phyloP scores from a whole-genome alignment of 1,284 basidiomycete genomes.

The Moniliophthora roreri region DNA sequence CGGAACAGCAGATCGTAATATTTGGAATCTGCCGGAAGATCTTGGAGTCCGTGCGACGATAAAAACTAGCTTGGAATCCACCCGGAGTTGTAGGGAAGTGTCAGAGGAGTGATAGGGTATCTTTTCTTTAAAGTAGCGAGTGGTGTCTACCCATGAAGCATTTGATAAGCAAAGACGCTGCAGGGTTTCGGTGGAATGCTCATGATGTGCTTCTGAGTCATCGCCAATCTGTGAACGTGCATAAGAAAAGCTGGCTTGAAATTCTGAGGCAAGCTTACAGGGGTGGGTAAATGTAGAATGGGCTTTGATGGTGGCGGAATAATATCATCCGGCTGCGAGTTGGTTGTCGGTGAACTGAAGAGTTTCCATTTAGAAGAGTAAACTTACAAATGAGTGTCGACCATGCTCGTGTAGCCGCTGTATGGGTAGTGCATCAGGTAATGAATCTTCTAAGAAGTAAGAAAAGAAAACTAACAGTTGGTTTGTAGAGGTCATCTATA shows the following conservation, averaged over 20 bases:
- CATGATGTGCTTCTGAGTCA: background rate
- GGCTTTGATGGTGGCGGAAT: too few relatives aligned
- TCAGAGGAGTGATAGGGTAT: slow-evolving; percentile 1
- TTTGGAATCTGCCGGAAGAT: slow-evolving; percentile 5
- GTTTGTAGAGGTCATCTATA: background rate
- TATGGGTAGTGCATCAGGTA: too few relatives aligned
- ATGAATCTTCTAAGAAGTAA: too few relatives aligned
- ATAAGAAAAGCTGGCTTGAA: background rate
- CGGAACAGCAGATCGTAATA: background rate
- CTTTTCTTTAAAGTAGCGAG: background rate
- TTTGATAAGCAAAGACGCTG: background rate
- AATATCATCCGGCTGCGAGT: too few relatives aligned
- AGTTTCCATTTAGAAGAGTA: too few relatives aligned
- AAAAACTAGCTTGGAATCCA: background rate
- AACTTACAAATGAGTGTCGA: too few relatives aligned
- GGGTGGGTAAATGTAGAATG: background rate
- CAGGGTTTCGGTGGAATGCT: background rate
- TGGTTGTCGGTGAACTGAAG: too few relatives aligned
- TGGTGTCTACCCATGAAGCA: slow-evolving; percentile 7
- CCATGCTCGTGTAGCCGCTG: too few relatives aligned
- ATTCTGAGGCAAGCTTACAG: background rate
- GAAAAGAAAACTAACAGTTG: too few relatives aligned
- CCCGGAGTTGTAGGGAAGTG: slow-evolving; percentile 3
- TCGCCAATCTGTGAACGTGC: background rate
- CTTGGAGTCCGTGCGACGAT: slow-evolving; percentile 2